These are phyloP conservation scores for Venturia aucupariae DNA, from an alignment of 2,329 filamentous ascomycete genomes.

Conservation along the genomic window DNA sequence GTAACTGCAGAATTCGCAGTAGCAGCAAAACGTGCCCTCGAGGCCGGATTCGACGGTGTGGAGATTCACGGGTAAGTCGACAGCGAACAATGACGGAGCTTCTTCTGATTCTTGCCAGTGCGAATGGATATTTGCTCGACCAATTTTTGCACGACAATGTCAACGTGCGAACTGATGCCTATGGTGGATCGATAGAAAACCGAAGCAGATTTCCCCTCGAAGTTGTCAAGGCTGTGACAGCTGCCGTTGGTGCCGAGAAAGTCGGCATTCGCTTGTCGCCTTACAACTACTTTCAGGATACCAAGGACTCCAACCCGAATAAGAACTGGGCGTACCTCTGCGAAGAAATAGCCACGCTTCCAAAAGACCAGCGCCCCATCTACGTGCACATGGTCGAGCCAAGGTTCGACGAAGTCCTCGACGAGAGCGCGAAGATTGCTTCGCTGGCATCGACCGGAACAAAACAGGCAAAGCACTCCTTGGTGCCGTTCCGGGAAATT, in stretches of 20 bases:
- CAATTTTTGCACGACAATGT: constrained; percentile 43
- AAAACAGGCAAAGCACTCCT: constrained; percentile 1
- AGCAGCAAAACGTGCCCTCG: constrained; percentile 44
- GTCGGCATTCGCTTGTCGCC: constrained; percentile 26
- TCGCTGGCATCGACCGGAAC: constrained; percentile 15
- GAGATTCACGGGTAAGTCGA: constrained; percentile 34
- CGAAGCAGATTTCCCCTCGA: constrained; percentile 48
- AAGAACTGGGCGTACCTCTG: constrained; percentile 46
- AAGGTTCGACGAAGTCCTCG: constrained; percentile 40
- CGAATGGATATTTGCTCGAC: constrained; percentile 37
- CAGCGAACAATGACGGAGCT: neutral
- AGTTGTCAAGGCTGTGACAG: constrained; percentile 32
- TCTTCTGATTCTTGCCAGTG: constrained; percentile 12
- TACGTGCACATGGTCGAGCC: constrained; percentile 51
- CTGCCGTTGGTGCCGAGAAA: constrained; percentile 26
- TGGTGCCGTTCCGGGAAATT: constrained; percentile 3
- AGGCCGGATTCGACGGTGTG: constrained; percentile 46
- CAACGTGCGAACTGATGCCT: constrained; percentile 42
- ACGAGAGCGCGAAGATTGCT: constrained; percentile 31
- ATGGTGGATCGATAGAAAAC: constrained; percentile 43
- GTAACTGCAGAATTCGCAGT: constrained; percentile 34
- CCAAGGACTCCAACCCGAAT: constrained; percentile 40
- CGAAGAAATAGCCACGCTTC: constrained; percentile 35
- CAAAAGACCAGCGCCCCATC: constrained; percentile 33
- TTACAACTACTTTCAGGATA: constrained; percentile 44